phyloP scores from a whole-genome alignment of 2,329 filamentous ascomycete genomes.

The Hypoxylon sp. region DNA sequence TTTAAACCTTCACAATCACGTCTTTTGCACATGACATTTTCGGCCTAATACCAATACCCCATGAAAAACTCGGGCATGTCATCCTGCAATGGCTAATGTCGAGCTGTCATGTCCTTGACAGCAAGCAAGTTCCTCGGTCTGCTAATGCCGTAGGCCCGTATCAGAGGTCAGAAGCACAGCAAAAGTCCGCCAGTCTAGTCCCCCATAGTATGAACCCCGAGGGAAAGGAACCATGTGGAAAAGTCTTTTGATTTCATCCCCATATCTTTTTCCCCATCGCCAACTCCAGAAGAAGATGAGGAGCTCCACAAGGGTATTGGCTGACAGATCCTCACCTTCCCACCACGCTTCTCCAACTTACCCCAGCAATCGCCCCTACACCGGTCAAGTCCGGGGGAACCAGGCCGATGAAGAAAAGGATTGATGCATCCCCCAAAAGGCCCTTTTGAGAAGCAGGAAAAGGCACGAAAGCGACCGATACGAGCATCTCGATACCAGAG shows the following conservation, averaged over 20 bases:
- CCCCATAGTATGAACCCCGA: conserved; percentile 28
- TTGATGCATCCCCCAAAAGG: conserved; percentile 13
- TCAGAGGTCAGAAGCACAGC: conserved; percentile 18
- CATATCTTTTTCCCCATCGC: conserved; percentile 36
- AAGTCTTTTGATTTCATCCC: conserved; percentile 14
- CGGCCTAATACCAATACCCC: conserved; percentile 37
- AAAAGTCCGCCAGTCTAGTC: conserved; percentile 23
- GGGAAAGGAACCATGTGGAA: conserved; percentile 21
- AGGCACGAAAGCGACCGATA: conserved; percentile 25
- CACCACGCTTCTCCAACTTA: conserved; percentile 9
- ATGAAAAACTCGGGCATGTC: conserved; percentile 30
- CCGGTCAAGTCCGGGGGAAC: conserved; percentile 28
- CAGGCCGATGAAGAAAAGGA: conserved; percentile 3
- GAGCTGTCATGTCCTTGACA: conserved; percentile 10
- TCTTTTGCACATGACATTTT: conserved; percentile 25
- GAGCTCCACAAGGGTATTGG: conserved; percentile 21
- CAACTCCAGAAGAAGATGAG: conserved; percentile 21
- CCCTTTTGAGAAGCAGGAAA: conserved; percentile 3
- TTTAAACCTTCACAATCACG: conserved; percentile 5
- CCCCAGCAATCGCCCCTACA: conserved; percentile 17
- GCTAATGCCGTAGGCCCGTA: conserved; percentile 29
- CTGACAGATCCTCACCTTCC: conserved; percentile 12
- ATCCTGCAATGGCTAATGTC: conserved; percentile 30
- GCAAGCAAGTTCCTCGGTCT: conserved; percentile 26
- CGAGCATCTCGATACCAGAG: conserved; percentile 13